Base-by-base conservation (phyloP, 2,329 filamentous ascomycete species). In the Ceratocystis smalleyi region DNA sequence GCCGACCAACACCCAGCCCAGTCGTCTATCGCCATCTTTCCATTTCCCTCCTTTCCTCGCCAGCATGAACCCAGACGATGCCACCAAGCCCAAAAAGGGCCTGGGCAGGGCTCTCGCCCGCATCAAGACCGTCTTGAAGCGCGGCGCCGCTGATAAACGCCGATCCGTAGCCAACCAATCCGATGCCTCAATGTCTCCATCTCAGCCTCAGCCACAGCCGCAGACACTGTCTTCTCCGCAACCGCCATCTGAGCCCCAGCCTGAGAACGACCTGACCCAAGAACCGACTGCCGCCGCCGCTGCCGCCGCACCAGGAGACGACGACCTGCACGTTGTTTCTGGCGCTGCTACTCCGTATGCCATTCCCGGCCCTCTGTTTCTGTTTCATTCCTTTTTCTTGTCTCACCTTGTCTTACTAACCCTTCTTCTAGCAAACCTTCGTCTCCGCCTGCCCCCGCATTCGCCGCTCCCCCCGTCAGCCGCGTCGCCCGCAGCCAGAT, bases 111-210 rank as follows among this genome's bases (percentile, higher is more conserved):
- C 81, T 22, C 67, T 82, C 40, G 76, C 76, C 43, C 74, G 77
- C 43, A 74, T 80, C 70, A 82, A 77, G 74, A 78, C 78, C 2
- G 78, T 79, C 40, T 74, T 81, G 57, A 63, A 40, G 64, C 80
- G 74, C 71, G 77, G 74, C 68, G 72, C 75, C 66, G 47, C 19
- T 15, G 77, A 61, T 4, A 61, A 61, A 19, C 43, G 59, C n/a
- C 47, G 6, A 49, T 61, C 59, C 8, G 8, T 45, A 15, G 30
- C 1, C 8, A 10, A 6, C 19, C 5, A 30, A 22, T 12, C 59
- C 10, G 45, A 35, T 40, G 35, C 12, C 30, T 15, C 15, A 6
- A 17, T n/a, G 45, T 49, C 22, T 24, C 45, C n/a, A 19, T 35
- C 54, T 17, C 54, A 57, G 27, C 22, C 51, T 3, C 51, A 55